A percentile compares a stretch with the other conserved stretches of the same genome.
phyloP scores from a whole-genome alignment of 139 green algal species.

The Parachlorella kessleri region DNA sequence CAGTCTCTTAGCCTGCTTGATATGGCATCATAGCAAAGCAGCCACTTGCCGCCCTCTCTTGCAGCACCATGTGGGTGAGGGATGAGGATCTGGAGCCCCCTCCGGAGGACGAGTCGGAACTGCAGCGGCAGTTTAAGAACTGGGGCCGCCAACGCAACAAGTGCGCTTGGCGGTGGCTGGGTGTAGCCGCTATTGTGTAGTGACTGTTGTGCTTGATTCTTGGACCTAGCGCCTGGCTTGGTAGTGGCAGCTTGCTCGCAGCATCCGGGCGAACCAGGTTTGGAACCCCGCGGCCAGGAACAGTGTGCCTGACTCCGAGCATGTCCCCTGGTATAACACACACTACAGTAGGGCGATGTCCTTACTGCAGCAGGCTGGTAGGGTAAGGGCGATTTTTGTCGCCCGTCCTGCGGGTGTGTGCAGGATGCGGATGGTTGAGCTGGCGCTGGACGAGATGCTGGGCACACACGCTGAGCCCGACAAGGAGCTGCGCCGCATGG shows the following conservation, averaged over 20 bases:
- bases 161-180: slow-evolving; percentile 6
- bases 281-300: background rate
- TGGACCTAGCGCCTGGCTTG: background rate
- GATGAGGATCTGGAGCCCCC: slow-evolving; percentile 21
- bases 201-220: too few species aligned
- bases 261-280: background rate
- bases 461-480: background rate
- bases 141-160: slow-evolving; percentile 38
- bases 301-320: background rate
- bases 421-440: slow-evolving; percentile 35
- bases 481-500: background rate
- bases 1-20: too few species aligned
- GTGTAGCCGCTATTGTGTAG: too few species aligned
- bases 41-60: too few species aligned
- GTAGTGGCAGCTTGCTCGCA: slow-evolving; percentile 6
- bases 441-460: slow-evolving; percentile 36
- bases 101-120: background rate
- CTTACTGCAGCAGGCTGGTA: too few species aligned
- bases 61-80: slow-evolving; percentile 55
- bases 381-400: too few species aligned
- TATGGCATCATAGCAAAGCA: too few species aligned
- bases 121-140: slow-evolving; percentile 10
- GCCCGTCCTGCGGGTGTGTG: background rate
- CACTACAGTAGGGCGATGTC: too few species aligned
- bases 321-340: too few species aligned